Evolutionary conservation across 1,139 yeast species (phyloP), one percentile per base, ranked within the genome.

Genomic region (Barnettozyma hawaiiensis): DNA sequence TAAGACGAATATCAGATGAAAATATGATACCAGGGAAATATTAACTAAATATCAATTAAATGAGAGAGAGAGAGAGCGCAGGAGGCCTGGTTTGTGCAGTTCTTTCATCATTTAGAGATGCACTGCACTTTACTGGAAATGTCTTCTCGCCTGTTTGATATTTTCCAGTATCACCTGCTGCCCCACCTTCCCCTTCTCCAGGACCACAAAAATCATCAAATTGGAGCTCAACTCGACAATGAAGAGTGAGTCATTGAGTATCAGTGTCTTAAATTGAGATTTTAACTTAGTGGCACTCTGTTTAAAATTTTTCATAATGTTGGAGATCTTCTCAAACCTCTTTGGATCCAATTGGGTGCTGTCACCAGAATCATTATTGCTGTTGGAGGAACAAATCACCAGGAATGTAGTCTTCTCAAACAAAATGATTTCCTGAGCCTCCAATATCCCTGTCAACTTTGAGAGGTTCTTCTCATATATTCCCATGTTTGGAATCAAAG

Each of bases 391-490:
- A 23, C 86, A 85, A 24, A 92, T 87, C 34, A 92, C 97, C 51
- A 92, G 67, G 54, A 92, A 92, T 0, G 99, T 92, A 0, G 97
- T 86, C 57, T 87, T 85, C 60, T 92, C 99, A 65, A 92, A 92
- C 42, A 92, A 63, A 9, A 92, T 89, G 42, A 90, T 89, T 58
- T 92, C 97, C 54, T 85, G 86, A 0, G 97, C 96, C 51, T 85
- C 85, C 47, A 90, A 68, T 18, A 86, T 76, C 22, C 75, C 70
- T 52, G 90, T 87, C 59, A 92, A 78, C 55, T 81, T 82, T 40
- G 81, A 67, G 49, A 92, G 67, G 59, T 86, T 85, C 47, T 77
- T 76, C 62, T 90, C 92, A 60, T 89, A 85, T 15, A 79, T 65
- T 40, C 78, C 75, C 78, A 92, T 90, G 60, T 94, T 92, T 9